Evolutionary conservation across 352 stramenopile genomes (phyloP), one percentile per base, ranked within the genome.

Genomic region (Globisporangium radiosum): DNA sequence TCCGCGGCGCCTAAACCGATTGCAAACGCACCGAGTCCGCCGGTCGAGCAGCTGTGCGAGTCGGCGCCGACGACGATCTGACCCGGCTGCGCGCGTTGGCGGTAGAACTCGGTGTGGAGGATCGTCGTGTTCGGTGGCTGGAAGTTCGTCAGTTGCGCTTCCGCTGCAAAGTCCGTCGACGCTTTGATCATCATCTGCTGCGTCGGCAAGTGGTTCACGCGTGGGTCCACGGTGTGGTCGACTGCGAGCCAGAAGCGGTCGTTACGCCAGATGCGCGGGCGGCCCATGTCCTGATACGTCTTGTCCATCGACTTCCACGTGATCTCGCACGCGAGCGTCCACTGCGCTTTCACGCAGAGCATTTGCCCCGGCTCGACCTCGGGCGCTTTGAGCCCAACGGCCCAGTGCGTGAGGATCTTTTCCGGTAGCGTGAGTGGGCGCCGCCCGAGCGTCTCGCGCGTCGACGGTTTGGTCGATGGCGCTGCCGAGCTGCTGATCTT

Each of bases 281-380:
- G 81, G 13, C 82, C 84, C 80, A 94, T 94, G 63, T 89, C 80
- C 67, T 88, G 80, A 66, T 92, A 90, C 58, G 82, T 91, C 65
- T 93, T 93, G 81, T 93, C 83, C 83, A 93, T 93, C 15, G 81
- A 90, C 69, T 93, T 93, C 83, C 83, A 93, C 61, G 83, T 93
- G 74, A 93, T 90, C 68, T 93, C 83, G 62, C 83, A 90, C 14
- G 83, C 83, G 25, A 93, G 70, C 58, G 83, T 91, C 83, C 83
- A 93, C 67, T 91, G 77, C 47, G 76, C 72, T 62, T 93, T 91
- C 45, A 93, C 83, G 68, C 83, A 93, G 58, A 93, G 73, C 79
- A 93, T 90, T 56, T 93, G 77, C 15, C 76, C 78, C 2, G 80
- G 79, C 40, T 73, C 54, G 10, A 93, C 72, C 61, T 81, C 78